Percentiles rank a stretch among this genome's conserved stretches.
Evolutionary conservation across 257 asterid genomes (phyloP).

Genomic region (Catharanthus roseus): DNA sequence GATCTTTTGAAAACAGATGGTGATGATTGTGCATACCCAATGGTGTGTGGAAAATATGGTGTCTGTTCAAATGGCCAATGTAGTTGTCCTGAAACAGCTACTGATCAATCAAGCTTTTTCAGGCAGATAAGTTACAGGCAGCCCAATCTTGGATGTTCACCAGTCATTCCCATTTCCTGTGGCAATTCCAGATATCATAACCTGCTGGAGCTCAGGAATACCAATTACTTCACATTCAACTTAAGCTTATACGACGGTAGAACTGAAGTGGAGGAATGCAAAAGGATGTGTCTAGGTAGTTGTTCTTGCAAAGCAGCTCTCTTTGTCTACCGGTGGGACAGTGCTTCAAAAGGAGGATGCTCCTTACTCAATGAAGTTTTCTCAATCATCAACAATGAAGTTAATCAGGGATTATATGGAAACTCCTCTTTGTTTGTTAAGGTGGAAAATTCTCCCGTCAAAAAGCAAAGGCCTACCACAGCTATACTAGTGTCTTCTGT

Average conservation of each 20-base stretch:
- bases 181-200: constrained; percentile 9
- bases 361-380: constrained; percentile 13
- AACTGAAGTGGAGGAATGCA: constrained; percentile 17
- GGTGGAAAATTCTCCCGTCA: constrained; percentile 14
- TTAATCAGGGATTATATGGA: background rate
- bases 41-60: constrained; percentile 16
- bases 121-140: constrained; percentile 3
- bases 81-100: constrained; percentile 14
- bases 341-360: constrained; percentile 1
- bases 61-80: constrained; percentile 18
- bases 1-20: background rate
- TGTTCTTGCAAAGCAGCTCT: constrained; percentile 27
- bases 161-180: constrained; percentile 15
- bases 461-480: background rate
- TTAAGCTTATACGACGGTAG: background rate
- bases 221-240: constrained; percentile 1
- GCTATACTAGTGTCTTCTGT: background rate
- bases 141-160: constrained; percentile 16
- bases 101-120: constrained; percentile 13
- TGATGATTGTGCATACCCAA: constrained; percentile 13
- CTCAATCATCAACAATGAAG: constrained; percentile 7
- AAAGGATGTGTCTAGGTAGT: constrained; percentile 14
- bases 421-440: constrained; percentile 12
- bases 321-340: background rate
- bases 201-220: constrained; percentile 13